Conservation (phyloP, 2,329 filamentous ascomycete species). For the Penicillium sumatraense region DNA sequence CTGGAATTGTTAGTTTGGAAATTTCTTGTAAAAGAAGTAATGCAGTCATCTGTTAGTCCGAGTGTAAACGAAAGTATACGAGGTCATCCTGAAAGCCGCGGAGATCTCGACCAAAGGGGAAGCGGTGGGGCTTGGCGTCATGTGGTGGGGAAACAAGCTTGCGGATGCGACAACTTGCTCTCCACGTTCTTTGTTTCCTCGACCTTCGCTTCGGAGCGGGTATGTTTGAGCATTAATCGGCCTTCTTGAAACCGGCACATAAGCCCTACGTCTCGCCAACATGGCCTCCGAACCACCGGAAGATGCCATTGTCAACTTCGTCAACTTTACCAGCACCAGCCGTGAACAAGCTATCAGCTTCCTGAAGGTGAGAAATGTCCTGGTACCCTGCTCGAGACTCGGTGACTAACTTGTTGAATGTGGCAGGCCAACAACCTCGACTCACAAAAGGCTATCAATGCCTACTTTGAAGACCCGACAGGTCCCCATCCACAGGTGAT, state of each 20-base stretch:
- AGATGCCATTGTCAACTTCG: constrained; percentile 46
- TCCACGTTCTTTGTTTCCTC: constrained; percentile 6
- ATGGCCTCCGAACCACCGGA: constrained; percentile 47
- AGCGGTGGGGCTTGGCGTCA: constrained; percentile 28
- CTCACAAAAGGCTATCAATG: constrained; percentile 51
- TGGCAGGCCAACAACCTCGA: constrained; percentile 50
- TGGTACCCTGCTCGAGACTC: neutral
- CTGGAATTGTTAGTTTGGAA: too few species aligned
- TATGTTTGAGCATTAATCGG: constrained; percentile 8
- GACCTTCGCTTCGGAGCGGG: neutral
- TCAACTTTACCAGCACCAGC: constrained; percentile 45
- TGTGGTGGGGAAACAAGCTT: constrained; percentile 30
- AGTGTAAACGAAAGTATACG: too few species aligned
- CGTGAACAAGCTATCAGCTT: constrained; percentile 47
- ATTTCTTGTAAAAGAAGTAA: neutral
- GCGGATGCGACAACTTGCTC: constrained; percentile 13
- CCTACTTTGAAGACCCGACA: constrained; percentile 52
- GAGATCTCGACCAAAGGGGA: constrained; percentile 5
- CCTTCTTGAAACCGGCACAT: neutral
- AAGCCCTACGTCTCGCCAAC: neutral
- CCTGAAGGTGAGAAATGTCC: constrained; percentile 39
- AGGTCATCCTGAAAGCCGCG: neutral
- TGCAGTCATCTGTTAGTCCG: neutral
- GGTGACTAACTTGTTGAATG: constrained; percentile 15
- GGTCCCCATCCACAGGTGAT: constrained; percentile 38